These are phyloP conservation scores for Pueraria montana DNA, from an alignment of 306 rosid genomes.

Conservation along the genomic window DNA sequence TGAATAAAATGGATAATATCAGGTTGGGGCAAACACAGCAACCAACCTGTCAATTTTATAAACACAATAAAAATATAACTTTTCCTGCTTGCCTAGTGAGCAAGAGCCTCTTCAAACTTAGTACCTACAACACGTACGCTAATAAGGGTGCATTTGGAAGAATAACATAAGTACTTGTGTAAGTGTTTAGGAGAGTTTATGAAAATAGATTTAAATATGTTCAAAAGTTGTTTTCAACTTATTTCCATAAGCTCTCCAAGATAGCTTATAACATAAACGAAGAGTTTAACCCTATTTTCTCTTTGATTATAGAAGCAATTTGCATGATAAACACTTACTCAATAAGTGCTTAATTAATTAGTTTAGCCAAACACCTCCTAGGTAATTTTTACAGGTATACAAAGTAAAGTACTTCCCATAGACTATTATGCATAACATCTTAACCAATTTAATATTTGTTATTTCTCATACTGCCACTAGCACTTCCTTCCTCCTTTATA, in stretches of 20 bases:
- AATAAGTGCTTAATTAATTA: background rate
- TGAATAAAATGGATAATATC: background rate
- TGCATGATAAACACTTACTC: background rate
- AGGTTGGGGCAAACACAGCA: constrained; percentile 1
- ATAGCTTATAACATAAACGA: background rate
- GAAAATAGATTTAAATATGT: background rate
- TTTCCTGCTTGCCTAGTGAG: constrained; percentile 11
- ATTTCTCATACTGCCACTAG: background rate
- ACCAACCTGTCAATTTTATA: constrained; percentile 18
- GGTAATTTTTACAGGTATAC: background rate
- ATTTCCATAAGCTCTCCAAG: background rate
- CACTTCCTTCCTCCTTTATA: no score
- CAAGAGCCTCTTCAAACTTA: background rate
- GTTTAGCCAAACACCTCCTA: background rate
- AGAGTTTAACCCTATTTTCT: no score
- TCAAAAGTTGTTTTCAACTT: background rate
- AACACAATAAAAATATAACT: background rate
- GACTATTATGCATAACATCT: background rate
- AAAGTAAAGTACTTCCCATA: background rate
- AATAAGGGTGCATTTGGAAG: background rate
- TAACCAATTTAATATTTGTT: background rate
- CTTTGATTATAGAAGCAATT: background rate
- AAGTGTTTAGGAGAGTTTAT: background rate
- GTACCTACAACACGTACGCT: background rate
- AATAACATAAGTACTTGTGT: background rate